phyloP scores from a whole-genome alignment of 805 yeast genomes.

The Wilhelminamyces savonicus region DNA sequence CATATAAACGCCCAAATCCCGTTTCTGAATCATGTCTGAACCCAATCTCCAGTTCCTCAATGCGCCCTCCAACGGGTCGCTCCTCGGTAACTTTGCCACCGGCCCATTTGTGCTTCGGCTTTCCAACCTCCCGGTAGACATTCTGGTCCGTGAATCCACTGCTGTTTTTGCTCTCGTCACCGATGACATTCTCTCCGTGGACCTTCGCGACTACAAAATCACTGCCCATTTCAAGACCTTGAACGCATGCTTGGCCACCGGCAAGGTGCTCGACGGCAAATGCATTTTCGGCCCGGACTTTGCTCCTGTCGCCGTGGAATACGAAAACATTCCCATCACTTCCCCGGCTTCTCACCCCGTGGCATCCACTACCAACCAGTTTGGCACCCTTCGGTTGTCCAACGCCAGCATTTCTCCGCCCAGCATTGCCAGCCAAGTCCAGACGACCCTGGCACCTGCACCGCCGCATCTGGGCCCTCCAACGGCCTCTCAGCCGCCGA shows the following conservation, averaged over 20 bases:
- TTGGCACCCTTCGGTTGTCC: constrained; percentile 21
- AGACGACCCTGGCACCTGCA: no score
- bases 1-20: no score
- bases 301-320: constrained; percentile 33
- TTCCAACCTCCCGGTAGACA: constrained; percentile 56
- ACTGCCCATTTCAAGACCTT: constrained; percentile 30
- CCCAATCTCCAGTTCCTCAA: no score
- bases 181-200: constrained; percentile 49
- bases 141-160: constrained; percentile 59
- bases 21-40: no score
- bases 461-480: no score
- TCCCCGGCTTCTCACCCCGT: no score
- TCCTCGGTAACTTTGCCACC: no score
- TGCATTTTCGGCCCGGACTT: constrained; percentile 30
- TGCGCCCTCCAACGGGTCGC: no score
- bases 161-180: constrained; percentile 64
- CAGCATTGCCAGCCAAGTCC: no score
- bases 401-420: constrained; percentile 30
- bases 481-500: no score
- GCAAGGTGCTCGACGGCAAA: constrained; percentile 33
- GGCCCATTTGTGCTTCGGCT: no score
- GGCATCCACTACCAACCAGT: constrained; percentile 12
- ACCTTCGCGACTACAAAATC: constrained; percentile 31
- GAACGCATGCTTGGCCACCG: constrained; percentile 36
- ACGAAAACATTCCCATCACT: constrained; percentile 17